Evolutionary conservation across 805 yeast species (phyloP), one percentile per base, ranked within the genome.

Genomic region (Metschnikowia reukaufii): DNA sequence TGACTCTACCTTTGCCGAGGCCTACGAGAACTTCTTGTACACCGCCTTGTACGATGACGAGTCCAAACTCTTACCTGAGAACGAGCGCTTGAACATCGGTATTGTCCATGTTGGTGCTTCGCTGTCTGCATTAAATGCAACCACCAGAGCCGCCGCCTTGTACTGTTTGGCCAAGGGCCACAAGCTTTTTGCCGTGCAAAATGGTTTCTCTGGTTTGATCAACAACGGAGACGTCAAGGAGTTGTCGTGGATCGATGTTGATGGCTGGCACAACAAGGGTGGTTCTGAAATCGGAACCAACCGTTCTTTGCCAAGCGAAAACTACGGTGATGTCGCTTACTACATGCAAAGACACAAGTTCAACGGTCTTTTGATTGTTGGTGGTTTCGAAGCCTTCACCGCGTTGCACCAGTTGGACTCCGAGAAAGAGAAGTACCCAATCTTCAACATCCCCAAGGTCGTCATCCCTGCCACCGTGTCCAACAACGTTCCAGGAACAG

Each of bases 401-500:
- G 82, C 97, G 1, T 77, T 94, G 57, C 82, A 87, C 59, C 87
- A 90, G 72, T 78, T 94, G 55, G 86, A 87, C 57, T 76, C 77
- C 56, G 89, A 94, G 27, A 81, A 97, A 66, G 56, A 64, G 13
- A 72, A 81, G 49, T 94, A 89, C 70, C 98, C 99, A 36, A 83
- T 92, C 23, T 88, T 94, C 73, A 82, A 92, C 67, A 90, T 94
- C 55, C 99, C 99, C 52, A 84, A 92, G 88, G 86, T 88, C 35
- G 81, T 88, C 58, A 77, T 94, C 55, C 99, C 99, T 9, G 92
- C 98, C 2, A 94, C 99, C 2, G 88, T 94, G 54, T 90, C 97
- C 15, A 94, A 94, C 72, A 94, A 94, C 59, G 98, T 94, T 41
- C 99, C 99, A n/a, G 99, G 99, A 50, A 86, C 98, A 1, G 97